phyloP scores from a whole-genome alignment of 345 rosid genomes.

The Viola odorata region DNA sequence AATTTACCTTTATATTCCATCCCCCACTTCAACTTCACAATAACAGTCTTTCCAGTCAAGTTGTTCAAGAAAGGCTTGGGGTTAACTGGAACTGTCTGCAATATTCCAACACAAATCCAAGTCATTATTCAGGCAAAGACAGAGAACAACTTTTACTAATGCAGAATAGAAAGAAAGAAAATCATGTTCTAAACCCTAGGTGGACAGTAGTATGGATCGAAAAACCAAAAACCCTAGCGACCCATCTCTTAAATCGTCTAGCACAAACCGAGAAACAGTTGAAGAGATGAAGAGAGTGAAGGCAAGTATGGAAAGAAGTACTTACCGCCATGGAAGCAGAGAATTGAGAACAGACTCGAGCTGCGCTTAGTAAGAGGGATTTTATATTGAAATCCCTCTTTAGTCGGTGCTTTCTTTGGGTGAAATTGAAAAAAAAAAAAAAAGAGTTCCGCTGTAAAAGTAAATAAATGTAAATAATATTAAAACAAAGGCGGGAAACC shows the following conservation, averaged over 20 bases:
- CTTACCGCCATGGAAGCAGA: constrained; percentile 30
- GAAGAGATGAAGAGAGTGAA: background rate
- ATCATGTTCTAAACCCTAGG: background rate
- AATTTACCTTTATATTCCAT: constrained; percentile 79
- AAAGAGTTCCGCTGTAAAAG: too few relatives aligned
- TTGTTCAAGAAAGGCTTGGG: constrained; percentile 91
- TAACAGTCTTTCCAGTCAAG: constrained; percentile 76
- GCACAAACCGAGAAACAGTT: background rate
- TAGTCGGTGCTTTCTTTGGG: too few relatives aligned
- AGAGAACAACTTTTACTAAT: background rate
- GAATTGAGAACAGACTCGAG: background rate
- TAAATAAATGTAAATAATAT: too few relatives aligned
- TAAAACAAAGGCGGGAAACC: too few relatives aligned
- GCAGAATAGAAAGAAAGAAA: background rate
- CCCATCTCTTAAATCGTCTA: background rate
- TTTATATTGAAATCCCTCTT: too few relatives aligned
- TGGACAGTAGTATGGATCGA: too few relatives aligned
- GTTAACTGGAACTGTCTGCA: constrained; percentile 82
- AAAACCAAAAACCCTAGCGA: too few relatives aligned
- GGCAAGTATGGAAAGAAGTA: background rate
- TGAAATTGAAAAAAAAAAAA: too few relatives aligned
- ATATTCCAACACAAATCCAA: background rate
- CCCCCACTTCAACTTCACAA: constrained; percentile 89
- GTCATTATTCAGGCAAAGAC: background rate
- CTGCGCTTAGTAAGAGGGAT: too few relatives aligned